Evolutionary conservation across 768 basidiomycete genomes (phyloP).

Genomic region (Xerocomus brunneocitrinus): DNA sequence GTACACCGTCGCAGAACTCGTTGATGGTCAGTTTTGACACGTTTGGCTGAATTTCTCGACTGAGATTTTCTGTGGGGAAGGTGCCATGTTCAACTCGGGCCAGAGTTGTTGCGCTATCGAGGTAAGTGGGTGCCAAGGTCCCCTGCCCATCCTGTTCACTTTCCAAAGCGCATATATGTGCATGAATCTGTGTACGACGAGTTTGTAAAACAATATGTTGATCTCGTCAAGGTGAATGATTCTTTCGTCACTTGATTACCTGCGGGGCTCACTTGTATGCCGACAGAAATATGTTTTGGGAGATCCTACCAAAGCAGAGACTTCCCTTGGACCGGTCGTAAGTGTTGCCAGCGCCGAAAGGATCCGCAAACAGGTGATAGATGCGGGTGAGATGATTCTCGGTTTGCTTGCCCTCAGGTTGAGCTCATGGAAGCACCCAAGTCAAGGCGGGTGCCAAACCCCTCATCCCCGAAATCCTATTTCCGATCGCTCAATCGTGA

Average conservation of each 20-base stretch:
- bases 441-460: conserved; percentile 77
- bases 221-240: conserved; percentile 58
- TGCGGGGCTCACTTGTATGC: not conserved
- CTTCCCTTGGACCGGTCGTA: conserved; percentile 90
- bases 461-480: conserved; percentile 64
- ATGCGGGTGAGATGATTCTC: conserved; percentile 56
- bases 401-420: not conserved
- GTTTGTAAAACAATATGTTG: conserved; percentile 72
- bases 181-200: conserved; percentile 76
- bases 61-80: conserved; percentile 32
- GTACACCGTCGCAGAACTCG: conserved; percentile 80
- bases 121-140: conserved; percentile 36
- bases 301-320: conserved; percentile 70
- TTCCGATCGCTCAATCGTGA: conserved; percentile 65
- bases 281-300: conserved; percentile 75
- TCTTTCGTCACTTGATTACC: not conserved
- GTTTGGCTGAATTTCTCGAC: not conserved
- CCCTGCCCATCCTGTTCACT: not conserved
- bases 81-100: conserved; percentile 94
- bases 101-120: conserved; percentile 96
- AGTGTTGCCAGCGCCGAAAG: conserved; percentile 79
- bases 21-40: conserved; percentile 63
- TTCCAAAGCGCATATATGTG: conserved; percentile 80
- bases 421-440: conserved; percentile 20
- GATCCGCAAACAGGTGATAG: conserved; percentile 81